These are phyloP conservation scores for Gossypium trilobum DNA, from an alignment of 441 rosid genomes.

Conservation along the genomic window DNA sequence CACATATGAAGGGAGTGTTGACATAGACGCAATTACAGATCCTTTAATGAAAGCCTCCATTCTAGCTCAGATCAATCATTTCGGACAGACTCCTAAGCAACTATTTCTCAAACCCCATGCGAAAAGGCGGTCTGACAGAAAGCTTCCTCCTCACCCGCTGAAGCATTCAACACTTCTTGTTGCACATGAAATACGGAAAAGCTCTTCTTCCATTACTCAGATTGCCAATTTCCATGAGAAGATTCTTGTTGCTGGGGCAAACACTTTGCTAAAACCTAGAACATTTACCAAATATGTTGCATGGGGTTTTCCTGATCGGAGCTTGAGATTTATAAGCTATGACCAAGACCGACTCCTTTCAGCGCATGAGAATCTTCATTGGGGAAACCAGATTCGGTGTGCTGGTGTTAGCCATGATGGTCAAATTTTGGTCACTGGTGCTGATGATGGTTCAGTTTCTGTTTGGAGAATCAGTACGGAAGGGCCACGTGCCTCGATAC, in stretches of 20 bases:
- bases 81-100: constrained; percentile 82
- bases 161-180: constrained; percentile 70
- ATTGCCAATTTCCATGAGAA: constrained; percentile 70
- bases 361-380: constrained; percentile 98
- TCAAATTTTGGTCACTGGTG: constrained; percentile 82
- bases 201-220: constrained; percentile 63
- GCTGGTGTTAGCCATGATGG: constrained; percentile 88
- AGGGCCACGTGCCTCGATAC: constrained; percentile 49
- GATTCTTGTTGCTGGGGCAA: constrained; percentile 65
- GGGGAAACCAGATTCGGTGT: constrained; percentile 86
- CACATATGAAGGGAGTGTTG: constrained; percentile 80
- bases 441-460: constrained; percentile 79
- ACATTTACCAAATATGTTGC: constrained; percentile 73
- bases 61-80: constrained; percentile 75
- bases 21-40: constrained; percentile 68
- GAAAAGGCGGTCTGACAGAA: constrained; percentile 63
- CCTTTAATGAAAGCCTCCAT: constrained; percentile 82
- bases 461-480: constrained; percentile 81
- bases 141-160: constrained; percentile 73
- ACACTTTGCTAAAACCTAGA: constrained; percentile 78
- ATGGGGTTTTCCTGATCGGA: constrained; percentile 97
- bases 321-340: constrained; percentile 93
- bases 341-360: constrained; percentile 91
- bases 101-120: constrained; percentile 63
- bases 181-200: constrained; percentile 80